These are phyloP conservation scores for Hebeloma cylindrosporum DNA, from an alignment of 768 basidiomycete genomes.

Conservation along the genomic window DNA sequence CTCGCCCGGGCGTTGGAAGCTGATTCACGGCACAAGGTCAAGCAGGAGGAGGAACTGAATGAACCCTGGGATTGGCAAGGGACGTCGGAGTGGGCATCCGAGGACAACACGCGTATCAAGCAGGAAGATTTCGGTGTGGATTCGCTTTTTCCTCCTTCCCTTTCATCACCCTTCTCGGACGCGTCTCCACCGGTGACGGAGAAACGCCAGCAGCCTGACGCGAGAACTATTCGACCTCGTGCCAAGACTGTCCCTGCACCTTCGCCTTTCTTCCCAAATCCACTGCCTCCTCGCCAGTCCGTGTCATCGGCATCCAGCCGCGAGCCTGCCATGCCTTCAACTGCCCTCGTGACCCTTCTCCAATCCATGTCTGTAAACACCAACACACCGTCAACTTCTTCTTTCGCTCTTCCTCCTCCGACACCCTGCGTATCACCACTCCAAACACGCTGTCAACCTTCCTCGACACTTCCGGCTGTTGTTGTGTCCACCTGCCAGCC, in stretches of 20 bases:
- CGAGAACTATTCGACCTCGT: constrained; percentile 39
- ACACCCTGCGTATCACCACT: constrained; percentile 40
- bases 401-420: constrained; percentile 21
- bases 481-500: constrained; percentile 67
- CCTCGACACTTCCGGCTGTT: constrained; percentile 32
- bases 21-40: constrained; percentile 32
- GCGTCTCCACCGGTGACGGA: constrained; percentile 29
- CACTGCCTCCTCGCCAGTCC: constrained; percentile 15
- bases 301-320: constrained; percentile 14
- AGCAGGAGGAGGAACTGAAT: constrained; percentile 35
- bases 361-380: constrained; percentile 43
- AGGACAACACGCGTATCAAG: constrained; percentile 40
- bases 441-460: constrained; percentile 36
- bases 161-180: constrained; percentile 31
- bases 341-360: constrained; percentile 37
- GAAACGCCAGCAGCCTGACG: background rate
- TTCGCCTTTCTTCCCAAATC: constrained; percentile 14
- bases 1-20: constrained; percentile 37
- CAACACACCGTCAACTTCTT: constrained; percentile 21
- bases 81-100: constrained; percentile 35
- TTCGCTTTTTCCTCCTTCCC: constrained; percentile 31
- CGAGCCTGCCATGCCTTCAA: constrained; percentile 20
- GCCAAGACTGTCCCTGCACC: constrained; percentile 37
- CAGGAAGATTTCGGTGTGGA: constrained; percentile 49
- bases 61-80: constrained; percentile 51